Conservation (phyloP, 2,329 filamentous ascomycete genomes). For the Beauveria sp. region DNA sequence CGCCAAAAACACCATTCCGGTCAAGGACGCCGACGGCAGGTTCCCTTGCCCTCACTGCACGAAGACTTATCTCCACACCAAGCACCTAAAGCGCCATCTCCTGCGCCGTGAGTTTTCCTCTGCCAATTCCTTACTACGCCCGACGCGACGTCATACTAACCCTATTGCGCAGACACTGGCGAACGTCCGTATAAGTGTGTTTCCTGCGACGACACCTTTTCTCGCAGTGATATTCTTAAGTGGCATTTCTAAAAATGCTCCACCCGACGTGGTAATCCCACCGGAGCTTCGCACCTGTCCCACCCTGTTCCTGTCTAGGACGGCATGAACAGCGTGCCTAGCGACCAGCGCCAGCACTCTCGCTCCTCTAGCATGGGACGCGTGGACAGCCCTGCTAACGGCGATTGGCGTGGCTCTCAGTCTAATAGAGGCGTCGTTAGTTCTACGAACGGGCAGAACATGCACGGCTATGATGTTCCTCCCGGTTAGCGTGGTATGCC, state of each 20-base stretch:
- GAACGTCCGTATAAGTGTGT: slow-evolving; percentile 98
- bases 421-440: slow-evolving; percentile 51
- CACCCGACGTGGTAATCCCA: slow-evolving; percentile 90
- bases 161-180: slow-evolving; percentile 65
- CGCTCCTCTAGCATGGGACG: slow-evolving; percentile 54
- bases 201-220: slow-evolving; percentile 95
- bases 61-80: slow-evolving; percentile 95
- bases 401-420: slow-evolving; percentile 47
- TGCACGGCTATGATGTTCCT: slow-evolving; percentile 57
- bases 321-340: slow-evolving; percentile 51
- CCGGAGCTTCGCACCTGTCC: slow-evolving; percentile 86
- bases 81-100: slow-evolving; percentile 94
- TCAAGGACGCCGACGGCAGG: slow-evolving; percentile 95
- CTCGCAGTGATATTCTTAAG: slow-evolving; percentile 94
- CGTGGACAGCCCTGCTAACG: slow-evolving; percentile 43
- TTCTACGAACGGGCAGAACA: slow-evolving; percentile 58
- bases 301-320: slow-evolving; percentile 60
- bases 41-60: slow-evolving; percentile 97
- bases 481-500: slow-evolving; percentile 56
- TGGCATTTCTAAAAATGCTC: slow-evolving; percentile 99
- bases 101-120: slow-evolving; percentile 71
- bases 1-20: slow-evolving; percentile 79
- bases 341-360: slow-evolving; percentile 55
- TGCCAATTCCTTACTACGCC: slow-evolving; percentile 16
- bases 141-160: neutral